These are phyloP conservation scores for Exophiala viscosa DNA, from an alignment of 2,329 filamentous ascomycete species.

Conservation along the genomic window DNA sequence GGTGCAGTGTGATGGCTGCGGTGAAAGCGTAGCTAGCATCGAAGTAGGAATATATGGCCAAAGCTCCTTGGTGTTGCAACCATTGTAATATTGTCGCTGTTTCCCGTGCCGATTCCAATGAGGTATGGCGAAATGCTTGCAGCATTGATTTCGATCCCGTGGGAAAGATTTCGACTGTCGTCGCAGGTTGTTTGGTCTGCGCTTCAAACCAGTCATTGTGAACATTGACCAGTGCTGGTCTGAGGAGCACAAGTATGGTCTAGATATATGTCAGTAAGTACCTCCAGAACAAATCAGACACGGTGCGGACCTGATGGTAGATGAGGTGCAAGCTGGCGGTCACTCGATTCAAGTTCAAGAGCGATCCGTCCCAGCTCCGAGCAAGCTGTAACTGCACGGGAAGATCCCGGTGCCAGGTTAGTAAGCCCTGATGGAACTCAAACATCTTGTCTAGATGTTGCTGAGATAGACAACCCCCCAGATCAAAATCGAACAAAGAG, in stretches of 20 bases:
- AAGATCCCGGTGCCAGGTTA: conserved; percentile 11
- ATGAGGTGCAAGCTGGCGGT: conserved; percentile 16
- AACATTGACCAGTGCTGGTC: conserved; percentile 15
- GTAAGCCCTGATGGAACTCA: conserved; percentile 15
- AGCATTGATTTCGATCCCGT: background rate
- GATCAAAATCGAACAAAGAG: conserved; percentile 14
- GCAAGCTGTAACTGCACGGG: conserved; percentile 6
- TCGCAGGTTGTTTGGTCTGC: background rate
- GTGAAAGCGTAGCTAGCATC: conserved; percentile 17
- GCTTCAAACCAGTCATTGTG: conserved; percentile 12
- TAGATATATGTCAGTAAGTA: background rate
- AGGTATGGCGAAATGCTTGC: conserved; percentile 3
- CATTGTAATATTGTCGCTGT: conserved; percentile 10
- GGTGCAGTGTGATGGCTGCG: conserved; percentile 10
- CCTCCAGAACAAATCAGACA: background rate
- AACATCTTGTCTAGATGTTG: conserved; percentile 20
- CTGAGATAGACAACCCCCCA: conserved; percentile 8
- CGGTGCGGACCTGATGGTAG: conserved; percentile 12
- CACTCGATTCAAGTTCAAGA: conserved; percentile 10
- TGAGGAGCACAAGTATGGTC: conserved; percentile 16
- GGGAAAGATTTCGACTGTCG: background rate
- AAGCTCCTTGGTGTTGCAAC: conserved; percentile 10
- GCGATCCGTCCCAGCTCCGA: conserved; percentile 9
- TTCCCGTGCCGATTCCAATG: conserved; percentile 12
- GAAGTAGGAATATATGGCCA: conserved; percentile 17